Evolutionary conservation across 1,284 basidiomycete species (phyloP).

Genomic region (Puccinia hordei): DNA sequence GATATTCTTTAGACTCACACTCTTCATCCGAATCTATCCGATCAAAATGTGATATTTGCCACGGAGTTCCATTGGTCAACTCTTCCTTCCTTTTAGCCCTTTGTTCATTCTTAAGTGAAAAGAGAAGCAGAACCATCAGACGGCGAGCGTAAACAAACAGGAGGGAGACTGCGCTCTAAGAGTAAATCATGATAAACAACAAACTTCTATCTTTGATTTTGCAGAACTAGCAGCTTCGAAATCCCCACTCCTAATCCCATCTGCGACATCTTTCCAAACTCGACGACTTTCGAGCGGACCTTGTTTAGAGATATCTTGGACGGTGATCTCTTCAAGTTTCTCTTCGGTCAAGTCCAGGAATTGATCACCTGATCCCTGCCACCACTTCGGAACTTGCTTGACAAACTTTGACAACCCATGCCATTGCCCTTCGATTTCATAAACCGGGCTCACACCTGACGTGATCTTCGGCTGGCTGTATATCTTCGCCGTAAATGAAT

Average conservation of each 20-base stretch:
- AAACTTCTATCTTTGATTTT: slow-evolving; percentile 87
- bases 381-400: slow-evolving; percentile 54
- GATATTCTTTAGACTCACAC: slow-evolving; percentile 54
- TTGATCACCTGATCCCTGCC: slow-evolving; percentile 58
- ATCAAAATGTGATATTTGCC: slow-evolving; percentile 64
- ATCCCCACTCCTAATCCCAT: slow-evolving; percentile 85
- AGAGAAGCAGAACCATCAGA: not conserved
- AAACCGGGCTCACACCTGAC: slow-evolving; percentile 59
- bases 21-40: slow-evolving; percentile 59
- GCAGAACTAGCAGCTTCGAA: slow-evolving; percentile 87
- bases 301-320: slow-evolving; percentile 67
- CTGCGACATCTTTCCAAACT: slow-evolving; percentile 83
- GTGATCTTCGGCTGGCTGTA: slow-evolving; percentile 61
- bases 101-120: slow-evolving; percentile 74
- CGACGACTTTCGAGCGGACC: slow-evolving; percentile 81
- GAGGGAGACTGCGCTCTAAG: not conserved
- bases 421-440: slow-evolving; percentile 85
- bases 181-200: slow-evolving; percentile 52
- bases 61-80: slow-evolving; percentile 69
- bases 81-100: slow-evolving; percentile 85
- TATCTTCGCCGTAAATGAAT: slow-evolving; percentile 83
- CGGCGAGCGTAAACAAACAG: not conserved
- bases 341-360: slow-evolving; percentile 63
- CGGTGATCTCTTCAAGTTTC: slow-evolving; percentile 73
- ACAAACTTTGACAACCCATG: slow-evolving; percentile 67